Percentiles rank a stretch among this genome's conserved stretches.
These are phyloP conservation scores for Russula sp. DNA, from an alignment of 768 basidiomycete species.

Conservation along the genomic window DNA sequence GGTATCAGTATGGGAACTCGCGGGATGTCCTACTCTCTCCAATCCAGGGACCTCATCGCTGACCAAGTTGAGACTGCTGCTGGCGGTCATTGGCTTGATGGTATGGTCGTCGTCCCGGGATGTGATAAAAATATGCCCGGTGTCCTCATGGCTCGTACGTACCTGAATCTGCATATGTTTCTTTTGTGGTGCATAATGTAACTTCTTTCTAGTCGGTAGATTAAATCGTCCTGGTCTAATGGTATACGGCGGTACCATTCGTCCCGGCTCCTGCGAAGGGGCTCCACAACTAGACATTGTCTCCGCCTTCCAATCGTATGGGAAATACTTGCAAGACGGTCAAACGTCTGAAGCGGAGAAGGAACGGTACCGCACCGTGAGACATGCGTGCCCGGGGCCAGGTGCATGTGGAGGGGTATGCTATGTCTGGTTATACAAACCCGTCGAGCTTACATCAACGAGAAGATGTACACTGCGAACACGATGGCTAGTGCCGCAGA, in stretches of 20 bases:
- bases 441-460: slow-evolving; percentile 9
- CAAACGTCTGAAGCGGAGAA: slow-evolving; percentile 76
- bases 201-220: slow-evolving; percentile 53
- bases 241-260: slow-evolving; percentile 96
- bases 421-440: not conserved
- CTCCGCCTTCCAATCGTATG: slow-evolving; percentile 96
- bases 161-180: not conserved
- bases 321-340: slow-evolving; percentile 88
- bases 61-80: slow-evolving; percentile 95
- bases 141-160: slow-evolving; percentile 90
- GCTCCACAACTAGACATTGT: slow-evolving; percentile 88
- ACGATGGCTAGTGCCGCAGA: slow-evolving; percentile 97
- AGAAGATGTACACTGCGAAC: slow-evolving; percentile 95
- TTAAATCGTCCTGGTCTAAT: slow-evolving; percentile 94
- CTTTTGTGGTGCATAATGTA: not conserved
- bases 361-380: slow-evolving; percentile 77
- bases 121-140: slow-evolving; percentile 99
- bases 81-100: slow-evolving; percentile 96
- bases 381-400: slow-evolving; percentile 93
- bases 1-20: slow-evolving; percentile 97
- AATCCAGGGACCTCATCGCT: slow-evolving; percentile 95
- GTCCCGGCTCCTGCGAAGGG: slow-evolving; percentile 85
- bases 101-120: slow-evolving; percentile 94
- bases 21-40: slow-evolving; percentile 94
- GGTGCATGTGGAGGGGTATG: slow-evolving; percentile 94